phyloP scores from a whole-genome alignment of 768 basidiomycete genomes.

The Nevesoporus exiguus region DNA sequence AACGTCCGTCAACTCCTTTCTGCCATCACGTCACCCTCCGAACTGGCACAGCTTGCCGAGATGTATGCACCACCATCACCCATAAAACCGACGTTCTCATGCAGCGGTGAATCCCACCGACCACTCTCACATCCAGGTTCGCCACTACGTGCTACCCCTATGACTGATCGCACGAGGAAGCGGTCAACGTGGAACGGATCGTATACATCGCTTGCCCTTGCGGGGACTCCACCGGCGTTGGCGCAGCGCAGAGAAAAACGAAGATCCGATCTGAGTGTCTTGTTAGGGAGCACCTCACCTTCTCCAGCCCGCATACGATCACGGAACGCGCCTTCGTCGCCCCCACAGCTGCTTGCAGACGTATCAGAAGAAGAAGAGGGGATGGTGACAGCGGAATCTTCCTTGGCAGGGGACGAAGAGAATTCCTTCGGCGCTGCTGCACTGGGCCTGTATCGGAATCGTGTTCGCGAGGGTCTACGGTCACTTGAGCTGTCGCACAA shows the following conservation, averaged over 20 bases:
- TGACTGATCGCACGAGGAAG: conserved; percentile 39
- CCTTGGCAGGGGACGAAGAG: conserved; percentile 19
- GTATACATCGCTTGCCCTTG: conserved; percentile 47
- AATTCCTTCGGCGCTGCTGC: conserved; percentile 60
- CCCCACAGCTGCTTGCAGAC: conserved; percentile 29
- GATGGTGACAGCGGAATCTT: conserved; percentile 21
- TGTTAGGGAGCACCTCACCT: conserved; percentile 38
- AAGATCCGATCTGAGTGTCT: conserved; percentile 49
- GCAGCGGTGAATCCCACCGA: conserved; percentile 31
- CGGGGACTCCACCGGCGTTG: conserved; percentile 43
- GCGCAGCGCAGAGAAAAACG: conserved; percentile 49
- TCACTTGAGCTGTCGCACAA: conserved; percentile 39
- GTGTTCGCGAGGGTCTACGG: conserved; percentile 48
- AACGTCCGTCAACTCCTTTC: conserved; percentile 76
- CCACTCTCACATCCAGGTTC: conserved; percentile 45
- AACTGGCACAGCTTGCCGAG: conserved; percentile 75
- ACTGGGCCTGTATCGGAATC: conserved; percentile 55
- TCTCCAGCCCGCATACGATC: conserved; percentile 26
- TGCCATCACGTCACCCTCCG: conserved; percentile 67
- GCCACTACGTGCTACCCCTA: conserved; percentile 15
- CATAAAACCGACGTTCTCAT: conserved; percentile 22
- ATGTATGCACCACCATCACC: conserved; percentile 88
- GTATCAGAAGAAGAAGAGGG: conserved; percentile 42
- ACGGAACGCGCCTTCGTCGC: conserved; percentile 42
- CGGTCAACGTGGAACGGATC: conserved; percentile 77